These are phyloP conservation scores for Ceratocystis ficicola DNA, from an alignment of 2,329 filamentous ascomycete species.

Conservation along the genomic window DNA sequence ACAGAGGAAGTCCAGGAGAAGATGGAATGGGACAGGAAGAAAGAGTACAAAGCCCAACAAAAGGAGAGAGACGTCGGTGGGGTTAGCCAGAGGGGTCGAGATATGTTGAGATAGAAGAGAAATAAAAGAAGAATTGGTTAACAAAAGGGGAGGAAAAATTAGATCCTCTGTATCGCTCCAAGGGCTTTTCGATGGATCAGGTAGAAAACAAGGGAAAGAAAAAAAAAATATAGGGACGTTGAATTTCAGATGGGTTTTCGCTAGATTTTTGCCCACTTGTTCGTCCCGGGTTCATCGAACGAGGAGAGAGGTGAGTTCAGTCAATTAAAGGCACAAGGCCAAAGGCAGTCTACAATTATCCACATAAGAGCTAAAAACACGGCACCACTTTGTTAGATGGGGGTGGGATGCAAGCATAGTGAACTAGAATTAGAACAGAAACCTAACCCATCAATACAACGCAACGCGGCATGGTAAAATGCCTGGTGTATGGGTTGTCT, in stretches of 20 bases:
- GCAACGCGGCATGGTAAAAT: background rate
- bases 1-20: background rate
- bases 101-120: slow-evolving; percentile 9
- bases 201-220: slow-evolving; percentile 1
- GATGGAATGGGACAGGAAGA: slow-evolving; percentile 6
- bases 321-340: slow-evolving; percentile 9
- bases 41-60: background rate
- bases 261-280: slow-evolving; percentile 8
- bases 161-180: slow-evolving; percentile 3
- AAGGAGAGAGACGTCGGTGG: slow-evolving; percentile 5
- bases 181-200: slow-evolving; percentile 11
- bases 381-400: slow-evolving; percentile 8
- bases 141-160: slow-evolving; percentile 1
- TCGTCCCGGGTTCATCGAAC: background rate
- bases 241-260: slow-evolving; percentile 7
- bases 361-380: slow-evolving; percentile 7
- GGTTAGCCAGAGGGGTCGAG: slow-evolving; percentile 9
- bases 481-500: background rate
- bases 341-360: background rate
- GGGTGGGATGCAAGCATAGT: slow-evolving; percentile 11
- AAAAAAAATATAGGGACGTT: slow-evolving; percentile 10
- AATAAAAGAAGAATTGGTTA: slow-evolving; percentile 7
- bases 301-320: background rate
- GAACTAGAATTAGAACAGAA: slow-evolving; percentile 2
- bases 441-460: background rate